Evolutionary conservation across 1,284 basidiomycete genomes (phyloP).

Genomic region (Marasmius fiardii): DNA sequence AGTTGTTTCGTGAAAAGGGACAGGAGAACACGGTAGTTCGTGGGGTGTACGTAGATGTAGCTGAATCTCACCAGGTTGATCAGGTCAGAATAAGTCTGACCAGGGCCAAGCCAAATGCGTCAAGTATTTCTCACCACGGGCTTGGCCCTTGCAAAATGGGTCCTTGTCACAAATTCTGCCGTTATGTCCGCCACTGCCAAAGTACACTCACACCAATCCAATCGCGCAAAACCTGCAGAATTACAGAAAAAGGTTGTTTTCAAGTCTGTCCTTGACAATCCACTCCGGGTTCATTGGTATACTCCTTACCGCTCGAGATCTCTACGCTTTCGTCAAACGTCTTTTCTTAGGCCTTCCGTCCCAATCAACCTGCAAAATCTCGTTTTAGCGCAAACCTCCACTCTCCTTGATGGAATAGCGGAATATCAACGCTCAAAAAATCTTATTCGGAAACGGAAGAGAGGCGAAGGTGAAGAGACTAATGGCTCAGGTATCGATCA

Average conservation of each 20-base stretch:
- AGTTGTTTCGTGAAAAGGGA: no score
- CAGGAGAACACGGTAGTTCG: no score
- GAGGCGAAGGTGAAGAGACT: constrained; percentile 13
- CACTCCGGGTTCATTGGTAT: constrained; percentile 70
- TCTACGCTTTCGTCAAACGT: constrained; percentile 5
- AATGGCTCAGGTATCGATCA: not conserved
- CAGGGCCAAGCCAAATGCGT: no score
- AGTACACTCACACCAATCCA: constrained; percentile 53
- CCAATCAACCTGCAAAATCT: constrained; percentile 59
- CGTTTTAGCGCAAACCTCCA: constrained; percentile 46
- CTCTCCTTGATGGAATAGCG: constrained; percentile 46
- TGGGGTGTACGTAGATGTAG: no score
- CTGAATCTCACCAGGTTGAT: no score
- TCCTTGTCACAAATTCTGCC: no score
- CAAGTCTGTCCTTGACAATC: constrained; percentile 68
- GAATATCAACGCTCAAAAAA: constrained; percentile 36
- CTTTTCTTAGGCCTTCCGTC: constrained; percentile 57
- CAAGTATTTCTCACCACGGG: no score
- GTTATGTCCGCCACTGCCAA: constrained; percentile 32
- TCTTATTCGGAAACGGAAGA: constrained; percentile 35
- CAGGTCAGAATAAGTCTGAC: no score
- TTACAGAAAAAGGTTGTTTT: constrained; percentile 53
- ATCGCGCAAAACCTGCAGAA: constrained; percentile 50
- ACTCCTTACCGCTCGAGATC: not conserved
- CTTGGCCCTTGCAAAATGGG: not conserved